Evolutionary conservation across 163 green algal species (phyloP).

Genomic region (Botryococcus braunii): DNA sequence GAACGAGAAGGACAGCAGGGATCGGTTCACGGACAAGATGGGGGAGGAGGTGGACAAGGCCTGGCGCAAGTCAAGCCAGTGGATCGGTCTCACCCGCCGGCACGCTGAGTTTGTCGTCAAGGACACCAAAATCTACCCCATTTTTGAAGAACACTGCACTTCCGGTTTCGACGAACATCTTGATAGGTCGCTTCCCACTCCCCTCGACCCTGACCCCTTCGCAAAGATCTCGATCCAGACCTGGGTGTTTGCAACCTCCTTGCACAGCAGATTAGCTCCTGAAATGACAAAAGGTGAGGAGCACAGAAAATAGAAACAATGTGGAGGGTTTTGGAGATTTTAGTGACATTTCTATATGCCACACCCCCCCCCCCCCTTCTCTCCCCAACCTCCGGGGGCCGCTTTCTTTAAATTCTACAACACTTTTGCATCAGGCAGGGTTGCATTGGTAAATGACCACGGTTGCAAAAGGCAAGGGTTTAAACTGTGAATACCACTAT

Average conservation of each 20-base stretch:
- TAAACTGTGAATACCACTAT: too few species aligned
- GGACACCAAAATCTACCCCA: slow-evolving; percentile 6
- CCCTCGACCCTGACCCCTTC: not conserved
- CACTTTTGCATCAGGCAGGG: too few species aligned
- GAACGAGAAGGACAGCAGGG: too few species aligned
- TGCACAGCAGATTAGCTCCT: not conserved
- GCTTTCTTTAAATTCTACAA: too few species aligned
- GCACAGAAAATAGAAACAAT: not conserved
- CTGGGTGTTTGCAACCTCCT: not conserved
- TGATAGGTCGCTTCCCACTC: not conserved
- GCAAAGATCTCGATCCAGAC: not conserved
- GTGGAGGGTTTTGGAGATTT: not conserved
- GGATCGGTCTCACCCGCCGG: slow-evolving; percentile 8
- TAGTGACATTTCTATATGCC: not conserved
- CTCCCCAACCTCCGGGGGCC: too few species aligned
- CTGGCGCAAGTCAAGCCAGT: slow-evolving; percentile 20
- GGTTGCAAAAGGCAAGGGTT: too few species aligned
- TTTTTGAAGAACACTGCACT: slow-evolving; percentile 5
- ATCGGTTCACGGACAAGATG: too few species aligned
- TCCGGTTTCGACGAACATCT: slow-evolving; percentile 1
- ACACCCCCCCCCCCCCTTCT: too few species aligned
- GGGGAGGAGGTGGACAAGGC: too few species aligned
- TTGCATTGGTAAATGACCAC: too few species aligned
- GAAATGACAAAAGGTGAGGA: not conserved
- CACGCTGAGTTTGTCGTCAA: slow-evolving; percentile 13